Percentiles rank a stretch among this genome's conserved stretches.
These are phyloP conservation scores for Penicillium psychrofluorescens DNA, from an alignment of 495 filamentous ascomycete species.

Conservation along the genomic window DNA sequence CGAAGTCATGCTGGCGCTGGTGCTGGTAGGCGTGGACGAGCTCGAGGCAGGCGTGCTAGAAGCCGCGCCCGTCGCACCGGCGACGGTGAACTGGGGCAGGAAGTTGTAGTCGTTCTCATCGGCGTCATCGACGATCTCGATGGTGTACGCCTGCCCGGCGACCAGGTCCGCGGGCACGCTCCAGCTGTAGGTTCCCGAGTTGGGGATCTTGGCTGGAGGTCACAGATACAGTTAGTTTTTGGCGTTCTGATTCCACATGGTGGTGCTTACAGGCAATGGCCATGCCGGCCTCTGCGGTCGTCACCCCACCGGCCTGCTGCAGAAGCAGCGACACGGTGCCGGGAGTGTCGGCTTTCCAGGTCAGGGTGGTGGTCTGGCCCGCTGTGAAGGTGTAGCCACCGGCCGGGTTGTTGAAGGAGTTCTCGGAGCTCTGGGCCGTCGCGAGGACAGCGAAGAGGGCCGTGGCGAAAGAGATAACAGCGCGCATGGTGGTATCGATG, in stretches of 20 bases:
- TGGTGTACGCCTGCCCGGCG: constrained; percentile 46
- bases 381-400: constrained; percentile 39
- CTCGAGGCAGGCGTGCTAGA: constrained; percentile 14
- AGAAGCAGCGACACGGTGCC: constrained; percentile 49
- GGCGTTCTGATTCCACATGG: no score
- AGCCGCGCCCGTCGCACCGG: constrained; percentile 36
- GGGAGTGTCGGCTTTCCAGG: constrained; percentile 46
- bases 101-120: constrained; percentile 46
- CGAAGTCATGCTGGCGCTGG: constrained; percentile 29
- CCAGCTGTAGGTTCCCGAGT: constrained; percentile 54
- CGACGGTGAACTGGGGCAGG: constrained; percentile 49
- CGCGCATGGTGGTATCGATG: constrained; percentile 33
- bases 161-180: constrained; percentile 34
- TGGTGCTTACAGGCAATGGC: constrained; percentile 46
- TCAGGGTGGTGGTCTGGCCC: constrained; percentile 44
- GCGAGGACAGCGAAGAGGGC: constrained; percentile 33
- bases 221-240: constrained; percentile 3
- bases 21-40: constrained; percentile 21
- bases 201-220: constrained; percentile 40
- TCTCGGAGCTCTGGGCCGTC: constrained; percentile 27
- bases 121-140: constrained; percentile 48
- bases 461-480: constrained; percentile 28
- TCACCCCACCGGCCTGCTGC: constrained; percentile 37
- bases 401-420: constrained; percentile 48
- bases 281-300: constrained; percentile 34